A percentile compares a stretch with the other conserved stretches of the same genome.
Conservation (phyloP, 1,284 basidiomycete genomes). For the Tetrapyrgos nigripes region DNA sequence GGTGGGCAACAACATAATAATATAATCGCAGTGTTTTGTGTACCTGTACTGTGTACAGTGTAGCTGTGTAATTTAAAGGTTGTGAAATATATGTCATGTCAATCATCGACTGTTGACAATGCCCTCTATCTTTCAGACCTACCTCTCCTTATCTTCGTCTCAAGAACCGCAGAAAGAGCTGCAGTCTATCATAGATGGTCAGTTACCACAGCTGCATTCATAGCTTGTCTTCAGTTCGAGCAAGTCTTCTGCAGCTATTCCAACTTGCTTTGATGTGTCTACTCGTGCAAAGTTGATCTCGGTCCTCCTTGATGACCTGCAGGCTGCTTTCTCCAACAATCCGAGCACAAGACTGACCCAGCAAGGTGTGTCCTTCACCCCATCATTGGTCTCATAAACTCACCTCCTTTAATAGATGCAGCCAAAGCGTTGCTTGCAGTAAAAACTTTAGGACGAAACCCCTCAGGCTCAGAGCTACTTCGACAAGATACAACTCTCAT, state of each 20-base stretch:
- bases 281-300: conserved; percentile 53
- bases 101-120: conserved; percentile 21
- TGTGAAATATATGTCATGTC: too few relatives aligned
- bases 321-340: conserved; percentile 38
- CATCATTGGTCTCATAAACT: conserved; percentile 10
- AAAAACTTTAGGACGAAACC: conserved; percentile 79
- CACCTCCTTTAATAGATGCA: conserved; percentile 51
- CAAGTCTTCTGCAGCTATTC: conserved; percentile 27
- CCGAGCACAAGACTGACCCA: conserved; percentile 46
- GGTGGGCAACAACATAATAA: too few relatives aligned
- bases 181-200: conserved; percentile 55
- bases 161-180: conserved; percentile 49
- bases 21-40: too few relatives aligned
- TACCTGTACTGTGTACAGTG: too few relatives aligned
- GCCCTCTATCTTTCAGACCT: conserved; percentile 45
- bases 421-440: conserved; percentile 70
- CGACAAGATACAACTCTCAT: conserved; percentile 59
- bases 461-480: conserved; percentile 70
- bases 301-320: conserved; percentile 62
- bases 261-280: conserved; percentile 45
- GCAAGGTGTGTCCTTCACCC: conserved; percentile 48
- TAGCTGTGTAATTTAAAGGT: too few relatives aligned
- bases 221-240: neutral
- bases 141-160: conserved; percentile 54
- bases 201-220: conserved; percentile 11